A percentile compares a stretch with the other conserved stretches of the same genome.
These are phyloP conservation scores for Leishmania amazonensis DNA, from an alignment of 208 protist genomes.

Conservation along the genomic window DNA sequence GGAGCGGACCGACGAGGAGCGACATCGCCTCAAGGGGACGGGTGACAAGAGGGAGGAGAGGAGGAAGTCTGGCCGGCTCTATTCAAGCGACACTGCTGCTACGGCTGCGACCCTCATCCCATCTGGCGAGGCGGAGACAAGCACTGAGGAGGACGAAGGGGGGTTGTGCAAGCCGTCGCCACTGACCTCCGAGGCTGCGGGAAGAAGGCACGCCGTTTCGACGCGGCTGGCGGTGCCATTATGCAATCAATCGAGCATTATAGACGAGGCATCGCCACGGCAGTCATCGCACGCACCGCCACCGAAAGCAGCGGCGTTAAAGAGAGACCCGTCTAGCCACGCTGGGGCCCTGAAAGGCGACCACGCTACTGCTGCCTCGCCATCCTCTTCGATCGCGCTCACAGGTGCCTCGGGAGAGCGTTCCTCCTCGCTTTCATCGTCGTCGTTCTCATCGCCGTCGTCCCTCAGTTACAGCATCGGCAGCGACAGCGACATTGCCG, in stretches of 20 bases:
- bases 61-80: neutral
- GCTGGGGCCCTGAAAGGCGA: neutral
- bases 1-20: neutral
- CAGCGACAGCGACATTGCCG: constrained; percentile 14
- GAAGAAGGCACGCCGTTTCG: neutral
- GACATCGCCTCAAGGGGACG: neutral
- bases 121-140: neutral
- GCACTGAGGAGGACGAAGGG: neutral
- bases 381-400: neutral
- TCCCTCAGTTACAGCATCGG: neutral
- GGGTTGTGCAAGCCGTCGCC: neutral
- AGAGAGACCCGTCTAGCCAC: neutral
- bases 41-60: neutral
- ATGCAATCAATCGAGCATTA: neutral
- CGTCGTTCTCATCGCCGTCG: neutral
- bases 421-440: neutral
- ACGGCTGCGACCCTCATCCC: neutral
- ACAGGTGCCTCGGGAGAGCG: neutral
- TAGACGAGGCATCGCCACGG: neutral
- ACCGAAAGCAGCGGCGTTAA: neutral
- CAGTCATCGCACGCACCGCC: neutral
- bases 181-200: neutral
- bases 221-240: neutral
- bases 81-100: neutral
- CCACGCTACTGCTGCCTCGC: neutral